Base-by-base conservation (phyloP, 2,329 filamentous ascomycete species). In the Fusarium zealandicum region DNA sequence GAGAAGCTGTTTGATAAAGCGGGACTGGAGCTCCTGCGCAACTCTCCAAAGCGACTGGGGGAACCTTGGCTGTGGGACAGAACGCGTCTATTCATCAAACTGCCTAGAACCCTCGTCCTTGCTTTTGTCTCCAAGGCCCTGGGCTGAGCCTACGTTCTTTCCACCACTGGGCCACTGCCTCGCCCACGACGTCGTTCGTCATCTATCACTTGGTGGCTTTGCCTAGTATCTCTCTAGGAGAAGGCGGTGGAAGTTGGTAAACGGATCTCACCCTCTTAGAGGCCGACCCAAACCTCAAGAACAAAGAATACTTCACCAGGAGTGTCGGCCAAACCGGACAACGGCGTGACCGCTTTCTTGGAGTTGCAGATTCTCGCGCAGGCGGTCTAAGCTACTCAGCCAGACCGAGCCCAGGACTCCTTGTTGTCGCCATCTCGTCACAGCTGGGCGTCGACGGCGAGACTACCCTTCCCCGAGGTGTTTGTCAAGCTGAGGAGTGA, bases 171-270 rank as follows among this genome's bases (percentile, higher is more conserved):
- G 37, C 10, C 27, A 37, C 40, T 51, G 39, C 33, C 41, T 55
- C 54, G 44, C 35, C 16, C 52, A 40, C 52, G 33, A 47, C 43
- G 25, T 45, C 41, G 62, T 57, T 40, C 57, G 64, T 68, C 64
- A 68, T 65, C 59, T 68, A 56, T 68, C 66, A 68, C 51, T 65
- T 66, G 43, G 66, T 68, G 64, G 66, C 66, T 67, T 54, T 50
- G 43, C 41, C 47, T 60, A 57, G 51, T 55, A 59, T 60, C 47
- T 52, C 43, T 47, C 31, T 51, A 52, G 48, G 41, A 58, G 51
- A 57, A 61, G 61, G 64, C 64, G 64, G 66, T 68, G 64, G 66
- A 44, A 55, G 54, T 57, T 64, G 52, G 43, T 65, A 47, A 64
- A 58, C 60, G 53, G 43, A 56, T 40, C 33, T 48, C 44, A 27